phyloP scores from a whole-genome alignment of 352 stramenopile genomes.

The Pythium oligandrum region DNA sequence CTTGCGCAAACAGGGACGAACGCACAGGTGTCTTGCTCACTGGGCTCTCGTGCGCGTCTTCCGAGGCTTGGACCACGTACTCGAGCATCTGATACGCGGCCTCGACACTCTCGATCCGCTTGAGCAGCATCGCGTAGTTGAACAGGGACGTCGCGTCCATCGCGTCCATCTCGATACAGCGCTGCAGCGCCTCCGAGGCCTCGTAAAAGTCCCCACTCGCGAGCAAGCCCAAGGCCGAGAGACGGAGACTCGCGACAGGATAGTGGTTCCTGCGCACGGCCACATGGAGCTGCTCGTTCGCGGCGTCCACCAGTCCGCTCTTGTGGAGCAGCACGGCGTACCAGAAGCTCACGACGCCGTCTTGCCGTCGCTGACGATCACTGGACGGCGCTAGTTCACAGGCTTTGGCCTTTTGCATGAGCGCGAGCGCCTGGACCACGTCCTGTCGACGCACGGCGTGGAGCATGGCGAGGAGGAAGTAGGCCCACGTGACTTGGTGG shows the following conservation, averaged over 20 bases:
- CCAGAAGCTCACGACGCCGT: conserved; percentile 48
- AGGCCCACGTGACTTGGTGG: conserved; percentile 16
- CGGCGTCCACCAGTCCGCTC: conserved; percentile 13
- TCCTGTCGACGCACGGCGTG: conserved; percentile 24
- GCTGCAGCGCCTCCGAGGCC: conserved; percentile 40
- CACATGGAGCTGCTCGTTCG: conserved; percentile 27
- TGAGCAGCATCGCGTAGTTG: conserved; percentile 68
- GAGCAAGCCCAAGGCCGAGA: conserved; percentile 42
- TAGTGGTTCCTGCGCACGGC: conserved; percentile 47
- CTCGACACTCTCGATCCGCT: conserved; percentile 33
- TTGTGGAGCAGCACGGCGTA: conserved; percentile 40
- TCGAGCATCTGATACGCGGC: conserved; percentile 61
- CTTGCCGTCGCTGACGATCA: not conserved
- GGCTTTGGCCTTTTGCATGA: conserved; percentile 20
- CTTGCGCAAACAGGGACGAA: not conserved
- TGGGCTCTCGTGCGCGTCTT: not conserved
- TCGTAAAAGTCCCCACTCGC: conserved; percentile 29
- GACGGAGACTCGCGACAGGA: conserved; percentile 38
- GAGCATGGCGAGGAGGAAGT: conserved; percentile 45
- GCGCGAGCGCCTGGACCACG: conserved; percentile 18
- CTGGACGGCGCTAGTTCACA: not conserved
- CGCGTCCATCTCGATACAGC: conserved; percentile 53
- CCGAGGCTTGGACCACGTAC: conserved; percentile 24
- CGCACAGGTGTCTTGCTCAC: not conserved
- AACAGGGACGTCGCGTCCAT: conserved; percentile 42